phyloP scores from a whole-genome alignment of 208 protist species.

The Sergeia podlipaevii region DNA sequence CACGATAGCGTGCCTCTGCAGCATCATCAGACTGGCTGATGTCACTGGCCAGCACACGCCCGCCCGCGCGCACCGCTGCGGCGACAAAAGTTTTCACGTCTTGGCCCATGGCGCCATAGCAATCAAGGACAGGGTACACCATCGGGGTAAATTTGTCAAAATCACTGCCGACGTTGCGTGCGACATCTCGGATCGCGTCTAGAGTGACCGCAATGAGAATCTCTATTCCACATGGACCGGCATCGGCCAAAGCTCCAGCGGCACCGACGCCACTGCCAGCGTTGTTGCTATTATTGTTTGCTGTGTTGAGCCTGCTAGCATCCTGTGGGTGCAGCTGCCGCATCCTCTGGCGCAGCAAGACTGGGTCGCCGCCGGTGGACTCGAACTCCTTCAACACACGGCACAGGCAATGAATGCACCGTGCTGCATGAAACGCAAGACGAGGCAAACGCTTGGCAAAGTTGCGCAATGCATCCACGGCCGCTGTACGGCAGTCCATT shows the following conservation, averaged over 20 bases:
- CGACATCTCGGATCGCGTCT: conserved; percentile 59
- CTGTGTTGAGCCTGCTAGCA: background rate
- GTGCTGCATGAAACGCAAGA: conserved; percentile 67
- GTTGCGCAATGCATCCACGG: conserved; percentile 58
- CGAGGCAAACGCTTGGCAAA: conserved; percentile 65
- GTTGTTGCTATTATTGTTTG: background rate
- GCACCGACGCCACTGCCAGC: background rate
- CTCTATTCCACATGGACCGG: conserved; percentile 12
- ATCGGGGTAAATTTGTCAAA: conserved; percentile 82
- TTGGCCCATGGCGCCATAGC: conserved; percentile 48
- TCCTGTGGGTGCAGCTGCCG: background rate
- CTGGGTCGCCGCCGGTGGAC: conserved; percentile 4
- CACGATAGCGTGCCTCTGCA: conserved; percentile 26
- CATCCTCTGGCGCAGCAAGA: background rate
- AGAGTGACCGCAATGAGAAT: conserved; percentile 61
- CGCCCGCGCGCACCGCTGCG: conserved; percentile 28
- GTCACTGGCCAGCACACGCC: conserved; percentile 32
- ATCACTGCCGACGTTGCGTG: conserved; percentile 67
- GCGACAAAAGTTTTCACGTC: conserved; percentile 34
- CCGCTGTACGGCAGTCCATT: conserved; percentile 42
- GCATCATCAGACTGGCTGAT: background rate
- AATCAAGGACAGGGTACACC: conserved; percentile 64
- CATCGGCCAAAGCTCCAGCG: background rate
- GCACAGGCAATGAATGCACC: conserved; percentile 80
- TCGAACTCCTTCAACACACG: conserved; percentile 69